These are phyloP conservation scores for Flaveria ramosissima DNA, from an alignment of 129 eudicot species.

Conservation along the genomic window DNA sequence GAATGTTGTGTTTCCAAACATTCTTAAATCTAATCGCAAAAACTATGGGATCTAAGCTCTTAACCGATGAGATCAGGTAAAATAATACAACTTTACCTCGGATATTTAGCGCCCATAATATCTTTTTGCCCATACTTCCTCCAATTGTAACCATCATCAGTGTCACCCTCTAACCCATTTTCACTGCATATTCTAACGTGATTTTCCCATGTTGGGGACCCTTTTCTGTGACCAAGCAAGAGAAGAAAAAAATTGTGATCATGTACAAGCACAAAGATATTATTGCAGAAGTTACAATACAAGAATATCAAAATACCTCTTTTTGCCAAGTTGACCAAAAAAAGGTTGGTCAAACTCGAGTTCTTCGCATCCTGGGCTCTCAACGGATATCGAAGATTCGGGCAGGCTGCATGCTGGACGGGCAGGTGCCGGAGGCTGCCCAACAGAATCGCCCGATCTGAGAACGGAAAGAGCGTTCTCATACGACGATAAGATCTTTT, in stretches of 20 bases:
- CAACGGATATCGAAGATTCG: conserved; percentile 45
- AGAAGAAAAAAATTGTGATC: conserved; percentile 3
- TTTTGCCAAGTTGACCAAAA: conserved; percentile 35
- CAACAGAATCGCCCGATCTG: conserved; percentile 42
- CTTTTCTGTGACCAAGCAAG: conserved; percentile 56
- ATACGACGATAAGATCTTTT: conserved; percentile 61
- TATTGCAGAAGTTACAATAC: neutral
- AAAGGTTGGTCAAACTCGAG: conserved; percentile 26
- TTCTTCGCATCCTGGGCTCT: conserved; percentile 47
- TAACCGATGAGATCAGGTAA: neutral
- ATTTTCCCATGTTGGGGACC: conserved; percentile 53
- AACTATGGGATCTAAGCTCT: neutral
- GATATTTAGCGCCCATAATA: conserved; percentile 67
- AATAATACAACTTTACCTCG: conserved; percentile 44
- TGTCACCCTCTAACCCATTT: conserved; percentile 60
- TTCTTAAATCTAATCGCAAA: neutral
- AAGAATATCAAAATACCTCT: conserved; percentile 48
- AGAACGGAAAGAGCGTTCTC: conserved; percentile 61
- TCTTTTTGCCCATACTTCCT: conserved; percentile 93
- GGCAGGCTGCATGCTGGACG: conserved; percentile 25
- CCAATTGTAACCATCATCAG: conserved; percentile 76
- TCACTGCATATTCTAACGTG: conserved; percentile 54
- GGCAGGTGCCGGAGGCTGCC: conserved; percentile 32
- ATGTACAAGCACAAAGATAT: neutral
- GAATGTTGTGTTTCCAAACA: neutral